A percentile compares a stretch with the other conserved stretches of the same genome.
These are phyloP conservation scores for Scenedesmus sp. DNA, from an alignment of 163 green algal genomes.

Conservation along the genomic window DNA sequence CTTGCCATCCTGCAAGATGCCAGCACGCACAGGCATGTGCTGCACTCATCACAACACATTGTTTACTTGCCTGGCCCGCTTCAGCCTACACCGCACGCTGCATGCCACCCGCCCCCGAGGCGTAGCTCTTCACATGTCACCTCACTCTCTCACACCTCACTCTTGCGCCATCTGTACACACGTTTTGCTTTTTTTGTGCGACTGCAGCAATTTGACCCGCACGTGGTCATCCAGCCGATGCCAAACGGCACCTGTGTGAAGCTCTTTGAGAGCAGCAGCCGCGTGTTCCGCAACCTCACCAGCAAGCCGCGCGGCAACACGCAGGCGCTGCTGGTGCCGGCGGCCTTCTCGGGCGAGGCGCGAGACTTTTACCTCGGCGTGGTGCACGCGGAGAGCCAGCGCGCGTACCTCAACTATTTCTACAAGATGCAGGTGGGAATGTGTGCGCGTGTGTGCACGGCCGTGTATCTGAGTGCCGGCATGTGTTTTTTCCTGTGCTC, in stretches of 20 bases:
- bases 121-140: neutral
- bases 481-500: no score
- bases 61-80: no score
- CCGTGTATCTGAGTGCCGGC: neutral
- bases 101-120: no score
- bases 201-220: slow-evolving; percentile 54
- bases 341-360: slow-evolving; percentile 43
- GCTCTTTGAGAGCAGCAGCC: slow-evolving; percentile 49
- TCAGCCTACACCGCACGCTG: no score
- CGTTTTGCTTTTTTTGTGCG: no score
- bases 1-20: no score
- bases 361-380: slow-evolving; percentile 54
- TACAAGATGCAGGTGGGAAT: slow-evolving; percentile 56
- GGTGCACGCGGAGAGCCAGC: slow-evolving; percentile 48
- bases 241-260: slow-evolving; percentile 51
- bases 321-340: slow-evolving; percentile 54
- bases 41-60: no score
- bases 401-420: slow-evolving; percentile 56
- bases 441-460: neutral
- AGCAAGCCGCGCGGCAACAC: slow-evolving; percentile 55
- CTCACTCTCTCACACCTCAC: neutral
- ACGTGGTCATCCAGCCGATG: slow-evolving; percentile 52
- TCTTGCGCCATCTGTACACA: neutral
- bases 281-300: slow-evolving; percentile 48
- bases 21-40: no score